Evolutionary conservation across 2,329 filamentous ascomycete species (phyloP).

Genomic region (Fusarium buxicola): DNA sequence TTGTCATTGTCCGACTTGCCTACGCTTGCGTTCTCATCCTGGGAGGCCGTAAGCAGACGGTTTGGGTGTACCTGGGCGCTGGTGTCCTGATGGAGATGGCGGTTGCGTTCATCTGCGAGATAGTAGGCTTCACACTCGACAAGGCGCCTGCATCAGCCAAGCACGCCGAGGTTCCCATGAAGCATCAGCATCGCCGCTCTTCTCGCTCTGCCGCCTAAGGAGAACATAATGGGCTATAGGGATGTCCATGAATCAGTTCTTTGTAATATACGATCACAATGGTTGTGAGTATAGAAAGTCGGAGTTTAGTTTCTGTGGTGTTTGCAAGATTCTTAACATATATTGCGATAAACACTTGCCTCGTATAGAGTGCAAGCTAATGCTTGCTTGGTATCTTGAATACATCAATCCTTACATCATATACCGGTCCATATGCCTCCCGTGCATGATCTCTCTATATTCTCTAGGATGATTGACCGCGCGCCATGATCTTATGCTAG

Average conservation of each 20-base stretch:
- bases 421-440: constrained; percentile 3
- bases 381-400: constrained; percentile 24
- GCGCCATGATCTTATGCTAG: background rate
- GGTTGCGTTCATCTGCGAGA: constrained; percentile 47
- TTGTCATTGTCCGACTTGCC: constrained; percentile 49
- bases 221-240: background rate
- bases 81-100: constrained; percentile 51
- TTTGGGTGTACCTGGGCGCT: constrained; percentile 50
- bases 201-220: constrained; percentile 1
- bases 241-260: background rate
- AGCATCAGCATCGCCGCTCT: background rate
- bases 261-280: background rate
- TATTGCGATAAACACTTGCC: background rate
- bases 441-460: constrained; percentile 16
- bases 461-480: constrained; percentile 12
- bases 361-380: constrained; percentile 12
- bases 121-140: constrained; percentile 47
- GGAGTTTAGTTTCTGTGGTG: background rate
- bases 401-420: constrained; percentile 14
- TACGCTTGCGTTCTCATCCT: constrained; percentile 49
- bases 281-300: background rate
- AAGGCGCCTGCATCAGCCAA: constrained; percentile 33
- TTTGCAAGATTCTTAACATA: constrained; percentile 3
- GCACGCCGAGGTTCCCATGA: constrained; percentile 11
- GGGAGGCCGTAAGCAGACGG: constrained; percentile 40